Evolutionary conservation across 257 asterid genomes (phyloP).

Genomic region (Misopates orontium): DNA sequence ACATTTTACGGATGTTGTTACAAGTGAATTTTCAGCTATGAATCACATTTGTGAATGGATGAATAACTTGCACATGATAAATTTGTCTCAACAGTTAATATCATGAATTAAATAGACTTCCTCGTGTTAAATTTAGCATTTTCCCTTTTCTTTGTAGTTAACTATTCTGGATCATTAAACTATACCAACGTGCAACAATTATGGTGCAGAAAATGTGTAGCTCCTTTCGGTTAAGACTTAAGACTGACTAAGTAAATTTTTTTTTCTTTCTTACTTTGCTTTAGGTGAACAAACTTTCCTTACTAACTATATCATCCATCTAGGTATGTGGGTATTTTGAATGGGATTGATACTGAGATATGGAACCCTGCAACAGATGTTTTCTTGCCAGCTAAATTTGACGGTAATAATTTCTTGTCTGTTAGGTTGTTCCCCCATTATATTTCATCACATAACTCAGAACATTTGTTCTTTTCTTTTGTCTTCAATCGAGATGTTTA

Average conservation of each 20-base stretch:
- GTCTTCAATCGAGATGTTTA: too few relatives aligned
- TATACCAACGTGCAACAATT: not conserved
- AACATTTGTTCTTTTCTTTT: not conserved
- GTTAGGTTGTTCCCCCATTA: constrained; percentile 17
- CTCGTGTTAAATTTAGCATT: not conserved
- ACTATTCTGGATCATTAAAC: not conserved
- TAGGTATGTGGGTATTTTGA: constrained; percentile 81
- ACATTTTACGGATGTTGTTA: too few relatives aligned
- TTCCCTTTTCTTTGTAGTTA: not conserved
- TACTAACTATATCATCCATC: constrained; percentile 13
- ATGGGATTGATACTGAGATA: constrained; percentile 75
- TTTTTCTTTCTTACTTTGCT: constrained; percentile 1
- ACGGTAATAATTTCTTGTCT: constrained; percentile 52
- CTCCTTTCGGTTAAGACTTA: not conserved
- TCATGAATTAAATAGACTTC: not conserved
- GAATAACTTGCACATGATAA: not conserved
- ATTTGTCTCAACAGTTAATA: not conserved
- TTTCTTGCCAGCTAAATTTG: constrained; percentile 79
- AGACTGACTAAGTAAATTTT: not conserved
- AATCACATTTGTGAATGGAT: too few relatives aligned
- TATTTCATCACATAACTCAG: constrained; percentile 16
- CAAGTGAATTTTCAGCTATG: too few relatives aligned
- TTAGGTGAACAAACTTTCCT: not conserved
- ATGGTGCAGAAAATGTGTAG: constrained; percentile 3
- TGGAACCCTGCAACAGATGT: constrained; percentile 87